These are phyloP conservation scores for Linum lewisii DNA, from an alignment of 345 rosid genomes.

Conservation along the genomic window DNA sequence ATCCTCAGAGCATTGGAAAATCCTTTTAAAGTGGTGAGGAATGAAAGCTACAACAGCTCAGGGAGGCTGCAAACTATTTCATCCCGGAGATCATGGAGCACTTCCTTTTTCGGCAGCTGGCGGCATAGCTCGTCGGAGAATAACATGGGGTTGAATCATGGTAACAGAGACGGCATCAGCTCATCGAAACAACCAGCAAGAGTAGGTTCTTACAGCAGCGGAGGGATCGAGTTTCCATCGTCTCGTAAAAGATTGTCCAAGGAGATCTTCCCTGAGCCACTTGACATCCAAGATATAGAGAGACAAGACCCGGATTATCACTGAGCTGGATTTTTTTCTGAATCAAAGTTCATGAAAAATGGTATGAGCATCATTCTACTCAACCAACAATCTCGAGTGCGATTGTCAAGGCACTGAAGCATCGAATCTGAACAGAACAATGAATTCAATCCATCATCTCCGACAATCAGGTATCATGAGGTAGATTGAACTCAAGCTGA, in stretches of 20 bases:
- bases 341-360: no score
- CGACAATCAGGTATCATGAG: no score
- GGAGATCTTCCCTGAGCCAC: conserved; percentile 2
- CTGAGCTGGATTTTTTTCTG: not conserved
- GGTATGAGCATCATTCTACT: no score
- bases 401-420: no score
- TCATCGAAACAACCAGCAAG: conserved; percentile 3
- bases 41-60: conserved; percentile 1
- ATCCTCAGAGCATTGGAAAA: conserved; percentile 10
- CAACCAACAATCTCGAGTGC: no score
- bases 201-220: not conserved
- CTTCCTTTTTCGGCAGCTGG: conserved; percentile 6
- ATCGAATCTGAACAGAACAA: no score
- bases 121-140: conserved; percentile 3
- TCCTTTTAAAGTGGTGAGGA: conserved; percentile 5
- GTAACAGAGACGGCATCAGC: not conserved
- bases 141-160: not conserved
- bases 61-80: conserved; percentile 2
- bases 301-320: not conserved
- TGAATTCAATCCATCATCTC: no score
- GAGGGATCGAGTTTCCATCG: not conserved
- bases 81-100: conserved; percentile 4
- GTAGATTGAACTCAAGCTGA: no score
- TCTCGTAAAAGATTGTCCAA: not conserved
- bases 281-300: not conserved